These are phyloP conservation scores for Arthrobotrys megalospora DNA, from an alignment of 2,329 filamentous ascomycete species.

Conservation along the genomic window DNA sequence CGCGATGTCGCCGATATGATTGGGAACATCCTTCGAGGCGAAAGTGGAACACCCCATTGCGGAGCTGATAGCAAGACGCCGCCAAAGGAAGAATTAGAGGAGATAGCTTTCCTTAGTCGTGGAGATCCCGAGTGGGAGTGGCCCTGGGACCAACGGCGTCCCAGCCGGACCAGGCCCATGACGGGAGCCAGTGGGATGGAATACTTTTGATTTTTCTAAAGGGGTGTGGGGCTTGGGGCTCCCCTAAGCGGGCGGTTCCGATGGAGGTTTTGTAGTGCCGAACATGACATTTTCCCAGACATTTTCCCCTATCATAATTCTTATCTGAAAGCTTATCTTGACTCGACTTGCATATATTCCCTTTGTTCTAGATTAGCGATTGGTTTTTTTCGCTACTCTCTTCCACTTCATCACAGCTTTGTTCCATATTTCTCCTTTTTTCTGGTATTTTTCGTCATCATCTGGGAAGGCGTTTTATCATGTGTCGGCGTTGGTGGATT, in stretches of 20 bases:
- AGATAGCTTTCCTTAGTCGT: constrained; percentile 36
- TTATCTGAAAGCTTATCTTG: constrained; percentile 47
- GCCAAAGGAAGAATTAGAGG: constrained; percentile 38
- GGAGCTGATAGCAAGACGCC: constrained; percentile 28
- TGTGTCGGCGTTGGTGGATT: constrained; percentile 42
- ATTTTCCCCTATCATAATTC: constrained; percentile 6
- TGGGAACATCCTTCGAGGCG: constrained; percentile 41
- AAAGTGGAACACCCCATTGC: constrained; percentile 55
- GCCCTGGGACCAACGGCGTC: constrained; percentile 49
- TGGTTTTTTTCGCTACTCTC: background rate
- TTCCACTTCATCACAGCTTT: background rate
- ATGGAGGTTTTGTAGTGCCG: constrained; percentile 13
- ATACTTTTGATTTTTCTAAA: background rate
- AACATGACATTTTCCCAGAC: constrained; percentile 14
- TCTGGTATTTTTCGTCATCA: constrained; percentile 16
- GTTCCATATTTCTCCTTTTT: constrained; percentile 3
- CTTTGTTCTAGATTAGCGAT: constrained; percentile 36
- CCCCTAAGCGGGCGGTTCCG: constrained; percentile 48
- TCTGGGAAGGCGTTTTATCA: constrained; percentile 37
- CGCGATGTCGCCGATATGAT: constrained; percentile 60
- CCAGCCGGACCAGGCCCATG: constrained; percentile 46
- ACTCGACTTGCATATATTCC: constrained; percentile 3
- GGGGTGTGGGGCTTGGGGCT: constrained; percentile 15
- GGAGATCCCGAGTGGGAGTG: constrained; percentile 44
- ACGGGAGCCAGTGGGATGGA: constrained; percentile 34